A percentile compares a stretch with the other conserved stretches of the same genome.
Evolutionary conservation across 768 basidiomycete species (phyloP).

Genomic region (Nidularia pulvinata): DNA sequence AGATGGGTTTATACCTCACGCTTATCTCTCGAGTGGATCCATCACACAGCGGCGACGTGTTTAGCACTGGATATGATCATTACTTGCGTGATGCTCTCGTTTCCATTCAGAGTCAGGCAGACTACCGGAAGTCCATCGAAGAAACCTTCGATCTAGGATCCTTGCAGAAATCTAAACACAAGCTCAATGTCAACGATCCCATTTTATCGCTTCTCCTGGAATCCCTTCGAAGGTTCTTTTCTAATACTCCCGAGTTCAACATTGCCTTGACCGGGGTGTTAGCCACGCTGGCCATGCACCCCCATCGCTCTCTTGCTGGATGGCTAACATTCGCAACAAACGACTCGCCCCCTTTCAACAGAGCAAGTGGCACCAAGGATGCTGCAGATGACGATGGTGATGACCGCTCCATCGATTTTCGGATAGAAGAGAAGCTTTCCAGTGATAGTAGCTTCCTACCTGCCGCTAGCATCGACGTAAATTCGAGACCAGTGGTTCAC

Average conservation of each 20-base stretch:
- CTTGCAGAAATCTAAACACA: conserved; percentile 59
- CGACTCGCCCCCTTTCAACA: conserved; percentile 20
- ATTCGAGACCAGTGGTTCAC: conserved; percentile 77
- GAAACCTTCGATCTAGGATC: conserved; percentile 32
- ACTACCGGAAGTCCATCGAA: conserved; percentile 47
- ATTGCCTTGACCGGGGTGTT: conserved; percentile 85
- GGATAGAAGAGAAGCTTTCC: conserved; percentile 63
- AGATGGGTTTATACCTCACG: conserved; percentile 78
- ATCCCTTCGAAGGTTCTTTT: conserved; percentile 76
- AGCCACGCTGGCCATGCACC: conserved; percentile 80
- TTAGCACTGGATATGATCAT: conserved; percentile 86
- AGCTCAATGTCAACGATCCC: conserved; percentile 78
- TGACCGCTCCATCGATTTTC: conserved; percentile 80
- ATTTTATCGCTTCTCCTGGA: conserved; percentile 72
- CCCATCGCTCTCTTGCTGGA: conserved; percentile 82
- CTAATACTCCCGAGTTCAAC: conserved; percentile 85
- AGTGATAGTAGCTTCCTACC: conserved; percentile 59
- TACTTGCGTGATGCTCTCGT: conserved; percentile 78
- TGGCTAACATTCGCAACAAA: conserved; percentile 77
- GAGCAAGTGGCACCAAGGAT: neutral
- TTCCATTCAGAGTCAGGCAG: conserved; percentile 64
- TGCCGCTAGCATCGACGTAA: conserved; percentile 69
- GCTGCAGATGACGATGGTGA: conserved; percentile 56
- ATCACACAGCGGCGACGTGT: conserved; percentile 63
- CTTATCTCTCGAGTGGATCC: conserved; percentile 81